Evolutionary conservation across 176 grass and related monocot species (phyloP), one percentile per base, ranked within the genome.

Genomic region (Oryza longistaminata): DNA sequence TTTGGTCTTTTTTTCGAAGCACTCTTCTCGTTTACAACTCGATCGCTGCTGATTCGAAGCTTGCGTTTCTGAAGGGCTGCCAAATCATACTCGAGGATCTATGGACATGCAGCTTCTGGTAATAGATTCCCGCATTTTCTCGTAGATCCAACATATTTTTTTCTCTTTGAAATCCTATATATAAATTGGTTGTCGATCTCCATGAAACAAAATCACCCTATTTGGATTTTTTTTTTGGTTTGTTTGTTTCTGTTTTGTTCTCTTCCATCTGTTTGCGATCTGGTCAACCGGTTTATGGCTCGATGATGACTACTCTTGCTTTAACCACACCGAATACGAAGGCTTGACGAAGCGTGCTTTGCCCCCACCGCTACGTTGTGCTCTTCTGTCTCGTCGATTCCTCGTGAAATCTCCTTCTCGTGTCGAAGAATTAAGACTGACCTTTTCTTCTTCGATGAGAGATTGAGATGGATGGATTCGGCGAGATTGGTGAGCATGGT

Each of bases 271-370:
- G 3, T 70, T 3, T 0, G 34, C 45, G 76, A 21, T 26, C 2
- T 9, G 9, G 7, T 13, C 9, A 17, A 64, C 8, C 0, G 66
- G 70, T 77, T 8, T 12, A 29, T 66, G 66, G 88, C 88, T 90
- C 79, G 34, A 86, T 90, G 88, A 90, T 90, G 83, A 90, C 46
- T 86, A 82, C 48, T 82, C 53, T 82, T 86, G 88, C 88, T 90
- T 90, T 90, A 90, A 90, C 88, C 88, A 90, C 88, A 86, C 88
- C 43, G 83, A 90, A 86, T 67, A 12, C 76, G 33, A 21, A 90
- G 79, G 67, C 73, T 35, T 13, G 55, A 78, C 12, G 79, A 73
- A 71, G 24, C 1, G 13, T 66, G 17, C 24, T 14, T 71, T 73
- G 24, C 13, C 24, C 24, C 2, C 22, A 2, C 3, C 7, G 0